Evolutionary conservation across 108 stramenopile genomes (phyloP), one percentile per base, ranked within the genome.

Genomic region (Bacterosira constricta): DNA sequence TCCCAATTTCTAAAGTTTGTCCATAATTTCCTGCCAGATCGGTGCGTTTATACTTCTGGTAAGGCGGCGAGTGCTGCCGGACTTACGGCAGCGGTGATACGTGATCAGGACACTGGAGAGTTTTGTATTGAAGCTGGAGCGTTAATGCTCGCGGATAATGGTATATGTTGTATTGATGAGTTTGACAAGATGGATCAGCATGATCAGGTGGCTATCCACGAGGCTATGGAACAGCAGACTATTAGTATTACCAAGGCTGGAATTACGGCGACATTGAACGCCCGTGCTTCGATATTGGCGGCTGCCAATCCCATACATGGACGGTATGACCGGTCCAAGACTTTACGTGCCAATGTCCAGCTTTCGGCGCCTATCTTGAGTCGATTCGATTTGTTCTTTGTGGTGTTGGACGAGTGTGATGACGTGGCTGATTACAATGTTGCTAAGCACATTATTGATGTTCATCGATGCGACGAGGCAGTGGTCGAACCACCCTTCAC

Each of bases 181-280:
- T 89, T 87, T 53, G 97, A 98, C 53, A 97, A 99, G 83, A 99
- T 99, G 98, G 97, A 98, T 53, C 84, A 72, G 23, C 80, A 82
- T n/a, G 98, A 99, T 80, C 97, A 97, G 86, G 98, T 98, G 25
- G 95, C 94, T 6, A 96, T 97, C 71, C 99, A 99, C 83, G 98
- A 99, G 76, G 97, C 97, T 6, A 97, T 99, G 92, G 97, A 99
- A 86, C 96, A 98, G 69, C 99, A 99, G 83, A 99, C 99, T 2
- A 99, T 99, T 71, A 96, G 90, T 72, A 98, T 99, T 71, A 98
- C 99, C 62, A 99, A 99, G 78, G 98, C 99, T 17, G 99, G 99
- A 51, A 99, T 99, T 38, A 97, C 98, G 69, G 98, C 99, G 8
- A 99, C 97, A 2, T 83, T 99, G 27, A 99, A 99, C 80, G 98